Evolutionary conservation across 1,284 basidiomycete species (phyloP).

Genomic region (Microbotryum silenes-acaulis): DNA sequence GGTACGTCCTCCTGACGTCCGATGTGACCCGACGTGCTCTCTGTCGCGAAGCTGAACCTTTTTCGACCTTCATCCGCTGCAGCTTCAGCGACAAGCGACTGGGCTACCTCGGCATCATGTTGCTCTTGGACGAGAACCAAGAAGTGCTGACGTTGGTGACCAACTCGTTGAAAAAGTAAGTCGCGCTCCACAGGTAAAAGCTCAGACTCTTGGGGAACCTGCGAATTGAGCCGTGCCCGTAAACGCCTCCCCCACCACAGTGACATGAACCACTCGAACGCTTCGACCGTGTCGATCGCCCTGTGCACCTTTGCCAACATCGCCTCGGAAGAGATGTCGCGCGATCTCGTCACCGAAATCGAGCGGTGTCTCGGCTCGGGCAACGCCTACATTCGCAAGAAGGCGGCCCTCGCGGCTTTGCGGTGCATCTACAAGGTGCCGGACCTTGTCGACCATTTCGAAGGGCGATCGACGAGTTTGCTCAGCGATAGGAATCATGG

Average conservation of each 20-base stretch:
- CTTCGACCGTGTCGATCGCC: conserved; percentile 96
- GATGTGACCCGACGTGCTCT: background rate
- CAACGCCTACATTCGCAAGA: conserved; percentile 98
- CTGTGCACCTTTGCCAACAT: conserved; percentile 99
- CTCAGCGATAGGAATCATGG: conserved; percentile 96
- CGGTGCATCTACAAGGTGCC: conserved; percentile 94
- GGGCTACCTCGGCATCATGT: conserved; percentile 96
- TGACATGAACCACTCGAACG: conserved; percentile 99
- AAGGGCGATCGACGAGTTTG: conserved; percentile 76
- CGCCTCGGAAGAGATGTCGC: conserved; percentile 96
- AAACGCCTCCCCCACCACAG: conserved; percentile 45
- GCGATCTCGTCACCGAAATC: conserved; percentile 92
- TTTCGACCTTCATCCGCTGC: background rate
- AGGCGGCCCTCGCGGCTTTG: conserved; percentile 95
- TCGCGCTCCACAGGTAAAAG: conserved; percentile 23
- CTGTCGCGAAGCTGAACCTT: background rate
- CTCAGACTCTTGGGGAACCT: background rate
- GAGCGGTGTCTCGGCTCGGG: conserved; percentile 95
- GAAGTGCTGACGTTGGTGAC: conserved; percentile 97
- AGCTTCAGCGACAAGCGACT: conserved; percentile 89
- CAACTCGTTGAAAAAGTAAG: conserved; percentile 96
- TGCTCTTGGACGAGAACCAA: conserved; percentile 93
- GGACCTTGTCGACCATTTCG: conserved; percentile 90
- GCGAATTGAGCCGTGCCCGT: background rate
- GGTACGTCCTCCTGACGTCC: conserved; percentile 38